Percentiles rank a stretch among this genome's conserved stretches.
Conservation (phyloP, 2,329 filamentous ascomycete genomes). For the Polytolypa hystricis region DNA sequence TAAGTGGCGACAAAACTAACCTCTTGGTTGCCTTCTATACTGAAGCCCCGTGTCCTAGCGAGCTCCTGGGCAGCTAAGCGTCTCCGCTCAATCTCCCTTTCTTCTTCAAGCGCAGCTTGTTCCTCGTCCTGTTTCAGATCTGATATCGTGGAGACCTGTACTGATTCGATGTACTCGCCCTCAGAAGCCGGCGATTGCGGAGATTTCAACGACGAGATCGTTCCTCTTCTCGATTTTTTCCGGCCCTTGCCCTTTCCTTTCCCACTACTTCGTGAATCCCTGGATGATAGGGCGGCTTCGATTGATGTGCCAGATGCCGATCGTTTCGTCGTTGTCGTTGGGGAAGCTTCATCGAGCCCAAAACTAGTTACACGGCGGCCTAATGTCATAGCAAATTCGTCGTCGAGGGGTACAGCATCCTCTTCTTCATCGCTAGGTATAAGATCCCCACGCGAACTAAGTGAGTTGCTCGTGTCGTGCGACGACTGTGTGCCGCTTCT, state of each 20-base stretch:
- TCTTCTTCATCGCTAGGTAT: slow-evolving; percentile 90
- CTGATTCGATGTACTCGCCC: slow-evolving; percentile 19
- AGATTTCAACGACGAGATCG: slow-evolving; percentile 15
- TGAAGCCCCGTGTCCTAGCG: slow-evolving; percentile 44
- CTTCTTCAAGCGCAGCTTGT: slow-evolving; percentile 42
- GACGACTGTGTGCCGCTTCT: slow-evolving; percentile 72
- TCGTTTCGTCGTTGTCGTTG: slow-evolving; percentile 17
- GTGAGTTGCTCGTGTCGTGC: slow-evolving; percentile 71
- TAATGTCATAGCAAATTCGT: slow-evolving; percentile 79
- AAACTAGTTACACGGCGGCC: slow-evolving; percentile 54
- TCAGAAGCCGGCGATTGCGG: slow-evolving; percentile 17
- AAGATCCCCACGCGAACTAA: slow-evolving; percentile 76
- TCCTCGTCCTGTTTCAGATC: slow-evolving; percentile 51
- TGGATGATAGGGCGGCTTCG: slow-evolving; percentile 36
- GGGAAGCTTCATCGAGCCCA: slow-evolving; percentile 54
- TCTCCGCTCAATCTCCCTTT: slow-evolving; percentile 42
- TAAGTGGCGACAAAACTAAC: slow-evolving; percentile 15
- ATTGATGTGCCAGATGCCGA: slow-evolving; percentile 39
- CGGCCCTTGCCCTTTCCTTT: slow-evolving; percentile 24
- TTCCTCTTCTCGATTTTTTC: slow-evolving; percentile 19
- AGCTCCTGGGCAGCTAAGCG: slow-evolving; percentile 45
- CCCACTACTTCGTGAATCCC: slow-evolving; percentile 26
- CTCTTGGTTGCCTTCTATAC: slow-evolving; percentile 17
- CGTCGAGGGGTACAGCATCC: slow-evolving; percentile 83
- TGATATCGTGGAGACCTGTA: slow-evolving; percentile 37